Percentiles rank a stretch among this genome's conserved stretches.
phyloP scores from a whole-genome alignment of 176 grass and related monocot genomes.

The Pontederia crassipes region DNA sequence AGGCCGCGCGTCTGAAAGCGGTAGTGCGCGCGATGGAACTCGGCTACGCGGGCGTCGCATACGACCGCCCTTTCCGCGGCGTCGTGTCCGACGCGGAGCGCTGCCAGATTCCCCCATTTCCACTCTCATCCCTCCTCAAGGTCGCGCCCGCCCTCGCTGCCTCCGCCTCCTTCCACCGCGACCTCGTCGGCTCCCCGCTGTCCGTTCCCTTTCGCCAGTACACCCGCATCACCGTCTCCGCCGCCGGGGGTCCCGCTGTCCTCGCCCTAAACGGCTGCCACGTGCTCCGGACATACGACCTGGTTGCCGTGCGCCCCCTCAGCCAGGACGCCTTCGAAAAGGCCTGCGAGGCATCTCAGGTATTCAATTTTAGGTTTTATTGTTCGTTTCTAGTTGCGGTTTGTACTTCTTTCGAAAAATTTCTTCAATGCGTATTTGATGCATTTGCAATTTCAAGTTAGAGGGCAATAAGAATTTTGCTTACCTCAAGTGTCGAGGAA shows the following conservation, averaged over 20 bases:
- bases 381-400: background rate
- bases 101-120: constrained; percentile 33
- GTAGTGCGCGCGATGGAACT: constrained; percentile 22
- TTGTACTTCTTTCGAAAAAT: no score
- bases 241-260: constrained; percentile 30
- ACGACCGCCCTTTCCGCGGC: constrained; percentile 52
- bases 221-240: constrained; percentile 56
- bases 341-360: constrained; percentile 42
- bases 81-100: constrained; percentile 43
- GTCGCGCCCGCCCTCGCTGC: constrained; percentile 30
- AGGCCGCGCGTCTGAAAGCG: constrained; percentile 9
- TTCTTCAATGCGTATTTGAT: no score
- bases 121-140: constrained; percentile 38
- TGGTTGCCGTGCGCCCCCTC: constrained; percentile 48
- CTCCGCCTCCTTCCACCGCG: constrained; percentile 41
- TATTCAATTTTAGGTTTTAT: background rate
- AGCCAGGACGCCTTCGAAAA: constrained; percentile 59
- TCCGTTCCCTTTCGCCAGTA: constrained; percentile 49
- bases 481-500: no score
- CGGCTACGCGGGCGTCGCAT: constrained; percentile 23
- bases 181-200: constrained; percentile 20
- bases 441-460: no score
- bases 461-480: no score
- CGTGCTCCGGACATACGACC: constrained; percentile 51
- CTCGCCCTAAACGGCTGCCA: constrained; percentile 24